Evolutionary conservation across 371 early-diverging fungal species (phyloP).

Genomic region (Actinomortierella ambigua): DNA sequence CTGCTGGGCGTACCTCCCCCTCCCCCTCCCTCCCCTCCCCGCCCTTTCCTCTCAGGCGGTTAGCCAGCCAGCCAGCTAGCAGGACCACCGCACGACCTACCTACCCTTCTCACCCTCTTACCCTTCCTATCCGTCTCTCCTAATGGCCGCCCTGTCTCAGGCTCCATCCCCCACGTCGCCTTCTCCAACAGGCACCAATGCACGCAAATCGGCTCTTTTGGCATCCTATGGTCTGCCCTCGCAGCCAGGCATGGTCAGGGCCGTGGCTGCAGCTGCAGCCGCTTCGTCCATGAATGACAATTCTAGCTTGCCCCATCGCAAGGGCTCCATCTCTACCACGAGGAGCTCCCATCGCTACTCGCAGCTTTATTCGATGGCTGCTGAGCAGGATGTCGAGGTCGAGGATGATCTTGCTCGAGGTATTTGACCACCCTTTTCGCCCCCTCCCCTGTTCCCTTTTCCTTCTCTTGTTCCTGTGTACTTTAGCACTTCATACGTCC

Average conservation of each 20-base stretch:
- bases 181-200: slow-evolving; percentile 30
- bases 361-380: slow-evolving; percentile 92
- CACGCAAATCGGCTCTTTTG: slow-evolving; percentile 39
- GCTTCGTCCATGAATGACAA: slow-evolving; percentile 18
- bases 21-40: too few species aligned
- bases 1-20: too few species aligned
- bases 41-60: too few species aligned
- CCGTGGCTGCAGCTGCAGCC: slow-evolving; percentile 43
- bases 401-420: slow-evolving; percentile 90
- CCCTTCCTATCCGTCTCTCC: too few species aligned
- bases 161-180: slow-evolving; percentile 15
- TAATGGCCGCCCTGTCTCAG: too few species aligned
- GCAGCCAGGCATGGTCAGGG: slow-evolving; percentile 43
- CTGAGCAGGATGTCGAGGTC: slow-evolving; percentile 92
- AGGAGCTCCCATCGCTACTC: slow-evolving; percentile 72
- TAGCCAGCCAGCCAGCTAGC: too few species aligned
- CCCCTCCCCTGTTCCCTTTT: neutral
- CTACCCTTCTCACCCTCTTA: too few species aligned
- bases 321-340: slow-evolving; percentile 45
- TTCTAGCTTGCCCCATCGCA: slow-evolving; percentile 22
- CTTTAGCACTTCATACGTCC: slow-evolving; percentile 3
- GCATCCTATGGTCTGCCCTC: slow-evolving; percentile 46
- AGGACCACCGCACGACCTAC: slow-evolving; percentile 11
- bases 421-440: slow-evolving; percentile 23
- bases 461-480: neutral